Base-by-base conservation (phyloP, 371 early-diverging fungal species). In the Choanephora cucurbitarum region DNA sequence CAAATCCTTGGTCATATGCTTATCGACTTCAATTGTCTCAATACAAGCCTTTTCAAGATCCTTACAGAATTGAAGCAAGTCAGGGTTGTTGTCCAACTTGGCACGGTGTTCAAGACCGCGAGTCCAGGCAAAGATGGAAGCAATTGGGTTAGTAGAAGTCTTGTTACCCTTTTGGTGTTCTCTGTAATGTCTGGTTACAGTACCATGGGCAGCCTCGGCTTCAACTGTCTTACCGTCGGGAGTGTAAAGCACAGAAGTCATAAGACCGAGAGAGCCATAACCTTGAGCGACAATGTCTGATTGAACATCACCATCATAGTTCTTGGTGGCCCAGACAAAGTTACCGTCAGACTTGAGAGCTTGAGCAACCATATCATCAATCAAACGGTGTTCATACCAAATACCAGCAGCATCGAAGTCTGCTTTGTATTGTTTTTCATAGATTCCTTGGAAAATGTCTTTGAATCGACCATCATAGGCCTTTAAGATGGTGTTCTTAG, bases 291-390 rank as follows among this genome's bases (percentile, higher is more conserved):
- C 69, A 58, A 94, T 87, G 74, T 97, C 97, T 23, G 95, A 95
- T 72, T 95, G 92, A 43, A 93, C 91, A 72, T 94, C 92, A 67
- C 96, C 96, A 65, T 95, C 94, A 69, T 95, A 95, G 86, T 97
- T 97, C 84, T 96, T 96, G 75, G 84, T 83, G 9, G 98, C 97
- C 91, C 96, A 95, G 32, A 98, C 89, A 64, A 95, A 96, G 57
- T 93, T 94, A 57, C 98, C 98, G 44, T 84, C 78, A 41, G 94
- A 93, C 81, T 98, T 98, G 70, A 98, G 78, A 41, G 89, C 92
- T 73, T 96, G 96, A 42, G 98, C 98, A 60, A 98, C 97, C 95
- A 97, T 95, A 69, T 98, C 98, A 70, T 98, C 98, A 63, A 98
- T 96, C 53, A 98, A 80, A 52, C 93, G 89, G 79, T 97, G 98